Evolutionary conservation across 495 filamentous ascomycete species (phyloP).

Genomic region (Xylaria castorea): DNA sequence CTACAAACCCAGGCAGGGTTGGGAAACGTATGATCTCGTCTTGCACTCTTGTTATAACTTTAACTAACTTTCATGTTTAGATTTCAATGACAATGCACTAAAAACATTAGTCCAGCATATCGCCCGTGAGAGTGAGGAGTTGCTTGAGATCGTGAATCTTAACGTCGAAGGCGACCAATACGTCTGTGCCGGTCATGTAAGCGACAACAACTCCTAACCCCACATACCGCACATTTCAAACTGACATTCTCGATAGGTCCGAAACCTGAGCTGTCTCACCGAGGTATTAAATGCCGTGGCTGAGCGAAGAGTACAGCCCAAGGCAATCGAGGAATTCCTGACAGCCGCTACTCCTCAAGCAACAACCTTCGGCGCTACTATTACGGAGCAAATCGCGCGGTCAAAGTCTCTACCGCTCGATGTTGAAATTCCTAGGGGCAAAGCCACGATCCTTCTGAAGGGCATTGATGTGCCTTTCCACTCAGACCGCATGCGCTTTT

Average conservation of each 20-base stretch:
- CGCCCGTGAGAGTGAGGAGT: constrained; percentile 75
- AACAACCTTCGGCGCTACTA: constrained; percentile 9
- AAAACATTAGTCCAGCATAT: constrained; percentile 87
- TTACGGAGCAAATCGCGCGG: constrained; percentile 74
- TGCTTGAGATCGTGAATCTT: constrained; percentile 91
- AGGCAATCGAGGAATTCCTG: constrained; percentile 63
- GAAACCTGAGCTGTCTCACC: constrained; percentile 56
- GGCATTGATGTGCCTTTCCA: constrained; percentile 95
- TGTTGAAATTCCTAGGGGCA: constrained; percentile 74
- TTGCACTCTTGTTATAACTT: not conserved
- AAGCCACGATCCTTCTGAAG: constrained; percentile 86
- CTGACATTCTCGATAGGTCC: constrained; percentile 1
- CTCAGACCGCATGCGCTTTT: constrained; percentile 86
- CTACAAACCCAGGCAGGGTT: constrained; percentile 86
- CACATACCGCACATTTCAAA: not conserved
- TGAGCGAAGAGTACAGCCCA: constrained; percentile 70
- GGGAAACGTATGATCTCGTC: constrained; percentile 62
- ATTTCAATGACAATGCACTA: constrained; percentile 85
- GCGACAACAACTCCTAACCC: constrained; percentile 70
- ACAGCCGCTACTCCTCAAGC: not conserved
- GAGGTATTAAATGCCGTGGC: constrained; percentile 84
- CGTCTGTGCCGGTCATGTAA: constrained; percentile 86
- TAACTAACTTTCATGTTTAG: not conserved
- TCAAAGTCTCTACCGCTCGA: constrained; percentile 74
- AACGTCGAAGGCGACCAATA: constrained; percentile 93